Conservation (phyloP, 2,329 filamentous ascomycete genomes). For the Phyllosticta capitalensis region DNA sequence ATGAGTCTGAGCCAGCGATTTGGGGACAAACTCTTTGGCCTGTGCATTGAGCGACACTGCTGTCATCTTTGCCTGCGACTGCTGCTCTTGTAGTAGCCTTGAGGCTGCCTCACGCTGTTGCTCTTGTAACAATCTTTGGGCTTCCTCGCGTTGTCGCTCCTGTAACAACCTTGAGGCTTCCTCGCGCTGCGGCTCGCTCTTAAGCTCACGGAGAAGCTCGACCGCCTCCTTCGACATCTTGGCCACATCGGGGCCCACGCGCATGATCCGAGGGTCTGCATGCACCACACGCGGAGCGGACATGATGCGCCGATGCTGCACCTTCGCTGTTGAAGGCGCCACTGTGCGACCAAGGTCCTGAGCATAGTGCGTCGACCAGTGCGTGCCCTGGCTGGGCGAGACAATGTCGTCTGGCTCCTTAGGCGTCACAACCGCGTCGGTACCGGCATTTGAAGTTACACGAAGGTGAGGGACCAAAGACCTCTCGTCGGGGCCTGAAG, state of each 20-base stretch:
- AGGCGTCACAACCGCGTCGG: background rate
- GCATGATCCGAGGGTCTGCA: background rate
- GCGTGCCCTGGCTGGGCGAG: background rate
- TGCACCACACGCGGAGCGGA: background rate
- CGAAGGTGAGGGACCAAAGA: background rate
- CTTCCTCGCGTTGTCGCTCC: background rate
- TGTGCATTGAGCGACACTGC: constrained; percentile 3
- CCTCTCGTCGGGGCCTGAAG: background rate
- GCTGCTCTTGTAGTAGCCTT: background rate
- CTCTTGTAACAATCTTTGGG: no score
- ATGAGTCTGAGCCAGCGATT: background rate
- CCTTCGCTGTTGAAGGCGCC: background rate
- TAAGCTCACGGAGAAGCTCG: background rate
- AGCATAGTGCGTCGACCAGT: background rate
- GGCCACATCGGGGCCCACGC: background rate
- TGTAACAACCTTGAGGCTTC: no score
- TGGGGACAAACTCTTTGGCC: constrained; percentile 8
- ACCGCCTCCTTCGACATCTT: background rate
- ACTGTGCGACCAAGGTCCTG: background rate
- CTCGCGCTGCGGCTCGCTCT: background rate
- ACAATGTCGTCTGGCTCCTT: background rate
- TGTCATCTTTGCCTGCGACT: background rate
- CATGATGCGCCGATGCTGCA: background rate
- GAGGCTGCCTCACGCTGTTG: background rate
- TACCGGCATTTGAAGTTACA: background rate